A percentile compares a stretch with the other conserved stretches of the same genome.
Conservation (phyloP, 768 basidiomycete genomes). For the Postia placenta region DNA sequence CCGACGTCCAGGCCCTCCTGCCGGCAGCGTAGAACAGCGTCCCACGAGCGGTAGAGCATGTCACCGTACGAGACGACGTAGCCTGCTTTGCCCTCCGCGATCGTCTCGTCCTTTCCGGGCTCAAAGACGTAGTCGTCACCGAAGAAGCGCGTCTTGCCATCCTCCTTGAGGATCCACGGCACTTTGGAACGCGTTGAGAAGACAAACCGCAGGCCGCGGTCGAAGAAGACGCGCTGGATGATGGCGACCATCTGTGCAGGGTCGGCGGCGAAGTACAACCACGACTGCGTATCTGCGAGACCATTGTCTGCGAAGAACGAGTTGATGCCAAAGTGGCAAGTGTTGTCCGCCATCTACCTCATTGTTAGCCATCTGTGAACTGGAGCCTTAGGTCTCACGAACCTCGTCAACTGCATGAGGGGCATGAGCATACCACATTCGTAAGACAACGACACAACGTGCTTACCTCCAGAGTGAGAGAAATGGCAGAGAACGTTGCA, state of each 20-base stretch:
- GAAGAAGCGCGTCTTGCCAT: slow-evolving; percentile 61
- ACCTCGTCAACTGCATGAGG: slow-evolving; percentile 53
- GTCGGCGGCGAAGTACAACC: slow-evolving; percentile 87
- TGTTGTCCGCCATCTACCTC: slow-evolving; percentile 49
- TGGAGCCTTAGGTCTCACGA: not conserved
- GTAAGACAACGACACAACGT: too few relatives aligned
- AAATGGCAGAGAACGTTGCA: slow-evolving; percentile 88
- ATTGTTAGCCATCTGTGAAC: not conserved
- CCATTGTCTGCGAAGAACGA: slow-evolving; percentile 87
- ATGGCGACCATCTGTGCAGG: slow-evolving; percentile 74
- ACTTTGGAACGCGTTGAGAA: slow-evolving; percentile 90
- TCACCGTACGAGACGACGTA: slow-evolving; percentile 86
- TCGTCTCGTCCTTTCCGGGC: slow-evolving; percentile 81
- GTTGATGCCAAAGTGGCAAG: slow-evolving; percentile 72
- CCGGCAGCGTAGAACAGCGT: slow-evolving; percentile 72
- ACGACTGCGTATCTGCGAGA: slow-evolving; percentile 71
- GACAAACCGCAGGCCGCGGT: slow-evolving; percentile 76
- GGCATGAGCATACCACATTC: too few relatives aligned
- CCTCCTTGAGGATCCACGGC: slow-evolving; percentile 76
- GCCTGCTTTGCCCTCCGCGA: slow-evolving; percentile 70
- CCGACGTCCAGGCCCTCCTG: slow-evolving; percentile 75
- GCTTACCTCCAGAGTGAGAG: slow-evolving; percentile 80
- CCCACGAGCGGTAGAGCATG: slow-evolving; percentile 79
- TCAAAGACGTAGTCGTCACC: slow-evolving; percentile 69
- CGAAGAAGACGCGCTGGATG: slow-evolving; percentile 75